Evolutionary conservation across 768 basidiomycete species (phyloP).

Genomic region (Mycena polygramma): DNA sequence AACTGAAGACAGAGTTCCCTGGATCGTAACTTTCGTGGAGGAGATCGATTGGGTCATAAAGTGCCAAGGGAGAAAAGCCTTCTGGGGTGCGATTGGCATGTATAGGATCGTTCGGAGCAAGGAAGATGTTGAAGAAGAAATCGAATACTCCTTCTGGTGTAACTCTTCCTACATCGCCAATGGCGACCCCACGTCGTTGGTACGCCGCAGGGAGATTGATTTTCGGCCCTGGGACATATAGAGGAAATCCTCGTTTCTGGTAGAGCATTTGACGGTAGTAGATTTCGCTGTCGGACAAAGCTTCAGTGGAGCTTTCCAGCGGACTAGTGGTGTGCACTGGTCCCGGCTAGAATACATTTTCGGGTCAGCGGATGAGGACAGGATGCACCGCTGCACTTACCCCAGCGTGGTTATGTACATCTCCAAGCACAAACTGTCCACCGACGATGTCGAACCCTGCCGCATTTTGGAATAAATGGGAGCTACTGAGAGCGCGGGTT

Average conservation of each 20-base stretch:
- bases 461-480: not conserved
- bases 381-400: too few species aligned
- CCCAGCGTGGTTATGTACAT: slow-evolving; percentile 2
- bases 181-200: not conserved
- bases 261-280: not conserved
- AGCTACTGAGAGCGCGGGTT: too few species aligned
- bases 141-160: not conserved
- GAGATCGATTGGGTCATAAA: not conserved
- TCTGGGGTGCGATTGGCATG: not conserved
- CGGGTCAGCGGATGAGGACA: too few species aligned
- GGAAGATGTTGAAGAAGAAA: too few species aligned
- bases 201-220: not conserved
- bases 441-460: not conserved
- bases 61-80: not conserved
- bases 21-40: not conserved
- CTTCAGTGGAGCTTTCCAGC: not conserved
- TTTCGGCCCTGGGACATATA: not conserved
- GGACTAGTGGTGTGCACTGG: too few species aligned
- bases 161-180: not conserved
- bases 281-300: not conserved
- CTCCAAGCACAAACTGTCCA: not conserved
- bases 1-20: not conserved
- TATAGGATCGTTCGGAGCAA: not conserved
- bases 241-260: not conserved
- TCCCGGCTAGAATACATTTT: too few species aligned